A percentile compares a stretch with the other conserved stretches of the same genome.
Conservation (phyloP, 352 stramenopile species). For the Pythium dissotocum region DNA sequence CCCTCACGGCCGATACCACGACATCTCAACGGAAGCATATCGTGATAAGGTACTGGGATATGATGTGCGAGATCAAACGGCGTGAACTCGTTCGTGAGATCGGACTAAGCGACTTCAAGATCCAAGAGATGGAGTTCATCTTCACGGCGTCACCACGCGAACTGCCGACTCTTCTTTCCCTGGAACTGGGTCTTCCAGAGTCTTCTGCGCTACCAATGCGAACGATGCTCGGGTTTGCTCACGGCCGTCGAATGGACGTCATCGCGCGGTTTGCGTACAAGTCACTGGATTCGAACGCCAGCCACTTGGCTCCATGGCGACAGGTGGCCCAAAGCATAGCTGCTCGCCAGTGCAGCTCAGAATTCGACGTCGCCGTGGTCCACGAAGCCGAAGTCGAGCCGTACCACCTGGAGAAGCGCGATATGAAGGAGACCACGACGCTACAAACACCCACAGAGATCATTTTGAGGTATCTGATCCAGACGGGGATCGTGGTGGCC, state of each 20-base stretch:
- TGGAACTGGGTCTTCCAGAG: constrained; percentile 15
- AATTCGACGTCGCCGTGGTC: constrained; percentile 44
- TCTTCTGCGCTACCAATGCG: not conserved
- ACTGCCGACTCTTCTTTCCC: constrained; percentile 27
- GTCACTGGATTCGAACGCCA: constrained; percentile 23
- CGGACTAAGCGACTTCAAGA: constrained; percentile 44
- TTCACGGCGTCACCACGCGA: constrained; percentile 32
- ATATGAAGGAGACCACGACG: constrained; percentile 26
- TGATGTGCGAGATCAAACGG: constrained; percentile 40
- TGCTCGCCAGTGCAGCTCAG: constrained; percentile 29
- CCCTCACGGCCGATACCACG: not conserved
- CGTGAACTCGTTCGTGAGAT: constrained; percentile 39
- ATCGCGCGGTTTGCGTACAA: constrained; percentile 40
- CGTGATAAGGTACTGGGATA: constrained; percentile 46
- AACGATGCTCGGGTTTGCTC: constrained; percentile 37
- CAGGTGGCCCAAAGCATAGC: constrained; percentile 35
- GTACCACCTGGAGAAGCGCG: constrained; percentile 36
- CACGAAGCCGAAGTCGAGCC: constrained; percentile 42
- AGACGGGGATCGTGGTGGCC: constrained; percentile 52
- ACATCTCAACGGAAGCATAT: constrained; percentile 43
- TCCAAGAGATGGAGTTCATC: constrained; percentile 65
- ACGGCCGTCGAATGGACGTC: constrained; percentile 44
- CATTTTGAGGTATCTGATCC: constrained; percentile 46
- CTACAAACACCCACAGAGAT: constrained; percentile 48
- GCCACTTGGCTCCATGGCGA: constrained; percentile 31